These are phyloP conservation scores for Euphorbia celastroides DNA, from an alignment of 441 rosid genomes.

Conservation along the genomic window DNA sequence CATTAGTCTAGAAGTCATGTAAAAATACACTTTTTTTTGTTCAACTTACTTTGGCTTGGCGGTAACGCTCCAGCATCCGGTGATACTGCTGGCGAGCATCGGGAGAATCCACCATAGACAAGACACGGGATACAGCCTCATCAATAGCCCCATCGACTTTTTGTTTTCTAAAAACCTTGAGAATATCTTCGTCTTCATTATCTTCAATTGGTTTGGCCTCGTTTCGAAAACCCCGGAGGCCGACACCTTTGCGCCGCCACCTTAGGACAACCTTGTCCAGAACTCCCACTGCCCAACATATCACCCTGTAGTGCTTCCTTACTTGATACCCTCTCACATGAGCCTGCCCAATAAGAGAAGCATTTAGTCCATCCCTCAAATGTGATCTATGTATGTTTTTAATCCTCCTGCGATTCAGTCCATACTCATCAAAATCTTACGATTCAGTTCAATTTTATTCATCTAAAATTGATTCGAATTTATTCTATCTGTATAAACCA, in stretches of 20 bases:
- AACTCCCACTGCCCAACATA: slow-evolving; percentile 88
- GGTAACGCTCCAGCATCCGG: slow-evolving; percentile 71
- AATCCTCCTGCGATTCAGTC: too few relatives aligned
- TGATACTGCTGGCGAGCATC: slow-evolving; percentile 82
- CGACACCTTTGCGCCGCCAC: slow-evolving; percentile 88
- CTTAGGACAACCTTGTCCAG: slow-evolving; percentile 74
- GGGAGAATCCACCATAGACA: slow-evolving; percentile 73
- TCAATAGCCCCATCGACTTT: slow-evolving; percentile 74
- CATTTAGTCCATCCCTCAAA: slow-evolving; percentile 1
- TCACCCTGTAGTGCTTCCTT: slow-evolving; percentile 72
- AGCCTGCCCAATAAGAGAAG: slow-evolving; percentile 47
- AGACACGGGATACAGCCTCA: slow-evolving; percentile 79
- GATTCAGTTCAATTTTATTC: too few relatives aligned
- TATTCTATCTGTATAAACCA: too few relatives aligned
- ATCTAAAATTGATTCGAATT: too few relatives aligned
- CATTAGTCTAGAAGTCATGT: too few relatives aligned
- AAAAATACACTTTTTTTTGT: not conserved
- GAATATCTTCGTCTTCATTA: slow-evolving; percentile 85
- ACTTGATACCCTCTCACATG: slow-evolving; percentile 87
- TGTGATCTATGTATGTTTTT: not conserved
- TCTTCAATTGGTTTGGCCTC: slow-evolving; percentile 46
- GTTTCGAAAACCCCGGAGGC: slow-evolving; percentile 62
- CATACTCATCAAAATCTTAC: too few relatives aligned
- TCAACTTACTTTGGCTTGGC: slow-evolving; percentile 64
- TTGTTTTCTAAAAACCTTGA: slow-evolving; percentile 78